These are phyloP conservation scores for Biscogniauxia sp. DNA, from an alignment of 2,329 filamentous ascomycete genomes.

Conservation along the genomic window DNA sequence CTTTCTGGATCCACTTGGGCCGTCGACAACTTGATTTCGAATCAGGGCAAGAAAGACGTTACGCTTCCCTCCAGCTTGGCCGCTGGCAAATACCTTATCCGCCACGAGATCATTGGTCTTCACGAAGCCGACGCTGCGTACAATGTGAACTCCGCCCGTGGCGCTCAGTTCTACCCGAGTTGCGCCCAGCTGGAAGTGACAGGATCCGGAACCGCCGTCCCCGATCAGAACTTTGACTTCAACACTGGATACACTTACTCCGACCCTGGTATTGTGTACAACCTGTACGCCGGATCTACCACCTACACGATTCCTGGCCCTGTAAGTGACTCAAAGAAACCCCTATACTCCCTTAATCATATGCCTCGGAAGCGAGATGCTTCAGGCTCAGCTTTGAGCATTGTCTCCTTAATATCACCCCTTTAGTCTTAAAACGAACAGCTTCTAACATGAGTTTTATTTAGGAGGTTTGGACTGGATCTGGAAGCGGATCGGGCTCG, in stretches of 20 bases:
- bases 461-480: not conserved
- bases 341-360: not conserved
- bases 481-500: not conserved
- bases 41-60: slow-evolving; percentile 48
- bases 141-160: slow-evolving; percentile 35
- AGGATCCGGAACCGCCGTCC: slow-evolving; percentile 48
- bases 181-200: slow-evolving; percentile 61
- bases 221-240: slow-evolving; percentile 43
- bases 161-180: slow-evolving; percentile 54
- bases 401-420: not conserved
- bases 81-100: slow-evolving; percentile 52
- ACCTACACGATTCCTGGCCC: slow-evolving; percentile 29
- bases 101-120: slow-evolving; percentile 54
- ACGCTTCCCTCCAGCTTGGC: slow-evolving; percentile 45
- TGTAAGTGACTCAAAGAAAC: not conserved
- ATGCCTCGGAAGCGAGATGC: not conserved
- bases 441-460: not conserved
- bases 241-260: slow-evolving; percentile 54
- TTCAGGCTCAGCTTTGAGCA: not conserved
- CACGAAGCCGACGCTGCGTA: slow-evolving; percentile 42
- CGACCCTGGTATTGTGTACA: slow-evolving; percentile 54
- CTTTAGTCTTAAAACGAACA: not conserved
- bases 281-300: slow-evolving; percentile 44
- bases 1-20: slow-evolving; percentile 40
- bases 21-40: slow-evolving; percentile 44